Conservation (phyloP, 768 basidiomycete species). For the Mycena galericulata region DNA sequence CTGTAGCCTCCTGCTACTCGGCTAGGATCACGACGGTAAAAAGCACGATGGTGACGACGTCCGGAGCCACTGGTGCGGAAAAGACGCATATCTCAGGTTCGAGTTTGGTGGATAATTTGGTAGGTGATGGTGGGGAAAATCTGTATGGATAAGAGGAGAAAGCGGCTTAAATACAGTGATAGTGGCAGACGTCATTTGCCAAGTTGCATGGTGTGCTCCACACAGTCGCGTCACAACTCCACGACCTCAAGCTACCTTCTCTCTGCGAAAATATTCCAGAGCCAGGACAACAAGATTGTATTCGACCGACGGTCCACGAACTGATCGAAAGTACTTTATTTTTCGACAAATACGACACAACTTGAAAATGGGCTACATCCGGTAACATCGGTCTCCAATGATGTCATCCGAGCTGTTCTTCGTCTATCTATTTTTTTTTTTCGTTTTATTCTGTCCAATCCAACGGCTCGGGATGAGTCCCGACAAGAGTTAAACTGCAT, state of each 20-base stretch:
- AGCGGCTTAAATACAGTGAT: not conserved
- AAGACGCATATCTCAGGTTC: slow-evolving; percentile 31
- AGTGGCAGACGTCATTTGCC: not conserved
- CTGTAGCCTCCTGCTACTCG: slow-evolving; percentile 63
- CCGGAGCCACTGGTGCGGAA: slow-evolving; percentile 33
- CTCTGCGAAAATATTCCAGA: no score
- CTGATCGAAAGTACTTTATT: no score
- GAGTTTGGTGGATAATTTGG: not conserved
- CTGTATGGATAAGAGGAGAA: not conserved
- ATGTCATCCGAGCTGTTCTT: not conserved
- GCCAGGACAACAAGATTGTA: no score
- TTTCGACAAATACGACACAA: no score
- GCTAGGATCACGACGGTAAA: slow-evolving; percentile 54
- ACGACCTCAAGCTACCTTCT: no score
- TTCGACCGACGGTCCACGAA: no score
- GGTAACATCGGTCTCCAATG: not conserved
- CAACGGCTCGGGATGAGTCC: no score
- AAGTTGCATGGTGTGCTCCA: no score
- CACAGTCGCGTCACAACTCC: no score
- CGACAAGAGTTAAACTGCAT: not conserved
- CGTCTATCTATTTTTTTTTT: no score
- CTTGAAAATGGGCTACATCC: not conserved
- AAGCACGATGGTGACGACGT: slow-evolving; percentile 37
- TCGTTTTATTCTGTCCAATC: no score
- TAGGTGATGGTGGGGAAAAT: not conserved